Evolutionary conservation across 139 green algal species (phyloP), one percentile per base, ranked within the genome.

Genomic region (Trebouxia sp.): DNA sequence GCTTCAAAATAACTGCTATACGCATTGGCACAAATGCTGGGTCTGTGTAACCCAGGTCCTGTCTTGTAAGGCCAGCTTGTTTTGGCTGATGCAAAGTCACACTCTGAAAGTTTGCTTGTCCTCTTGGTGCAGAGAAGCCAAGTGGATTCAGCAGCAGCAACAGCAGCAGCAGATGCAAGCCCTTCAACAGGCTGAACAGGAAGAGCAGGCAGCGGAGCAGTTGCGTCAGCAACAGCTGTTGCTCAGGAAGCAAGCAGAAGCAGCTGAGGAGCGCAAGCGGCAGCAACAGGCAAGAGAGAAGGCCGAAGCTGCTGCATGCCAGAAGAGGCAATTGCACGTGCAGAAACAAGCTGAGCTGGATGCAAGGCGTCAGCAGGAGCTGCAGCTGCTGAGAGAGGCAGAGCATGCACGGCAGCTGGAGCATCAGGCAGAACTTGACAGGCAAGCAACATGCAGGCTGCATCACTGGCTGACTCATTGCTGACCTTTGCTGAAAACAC

Each of bases 121-220:
- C 20, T 53, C 14, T 5, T 26, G 10, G 42, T 24, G 26, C 69
- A 51, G 42, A 22, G 42, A 77, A 77, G 69, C 39, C 41, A 11
- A 77, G 39, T 51, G 42, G n/a, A n/a, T n/a, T n/a, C n/a, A n/a
- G n/a, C n/a, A n/a, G 69, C 69, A 55, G 42, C n/a, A 56, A 39
- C 69, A 24, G 11, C 69, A 58, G 39, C 26, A 77, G 69, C 41
- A 77, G 69, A 38, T 77, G 39, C 39, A 77, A 24, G 69, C 39
- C 39, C 38, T 56, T 38, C 42, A 55, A 22, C 69, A 51, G 41
- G 69, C 69, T 26, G 20, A 26, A 37, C 11, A 72, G 14, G 62
- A 45, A 72, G 62, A 72, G 20, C 28, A 72, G 62, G 62, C 62
- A 26, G 32, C 62, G 28, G 62, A 72, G 35, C 32, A 35, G 14